Evolutionary conservation across 2,329 filamentous ascomycete species (phyloP), one percentile per base, ranked within the genome.

Genomic region (Aciculosporium take): DNA sequence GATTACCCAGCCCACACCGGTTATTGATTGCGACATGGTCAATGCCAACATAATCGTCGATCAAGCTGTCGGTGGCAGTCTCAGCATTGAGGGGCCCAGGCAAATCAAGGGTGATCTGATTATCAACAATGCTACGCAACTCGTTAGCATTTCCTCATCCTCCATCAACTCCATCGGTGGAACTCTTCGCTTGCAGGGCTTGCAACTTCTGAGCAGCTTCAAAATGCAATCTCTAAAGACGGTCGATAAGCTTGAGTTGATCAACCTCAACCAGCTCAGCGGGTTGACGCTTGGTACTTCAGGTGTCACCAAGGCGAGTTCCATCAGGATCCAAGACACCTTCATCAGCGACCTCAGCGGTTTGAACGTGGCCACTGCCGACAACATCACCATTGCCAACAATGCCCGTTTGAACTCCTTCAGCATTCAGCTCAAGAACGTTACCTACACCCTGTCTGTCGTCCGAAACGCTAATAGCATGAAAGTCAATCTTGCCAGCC

Each of bases 381-480:
- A 75, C 43, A 71, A 67, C 50, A 75, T 98, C 59, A 70, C 84
- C 61, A 81, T 98, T 64, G 81, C 84, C 74, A 94, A 94, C 79
- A 96, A 96, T 77, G 68, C 67, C 47, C 80, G 81, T 58, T 72
- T 98, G 53, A 76, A 74, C 57, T 70, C 69, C 46, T 84, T 93
- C 67, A 74, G 76, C 57, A 84, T 87, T 62, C 74, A 82, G 58
- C 72, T 96, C 45, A 72, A 72, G 60, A 89, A 84, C 66, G 74
- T 94, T 53, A 81, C 73, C 49, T 69, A 74, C 43, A 62, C 70
- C 36, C 67, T 95, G 40, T 78, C 73, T 55, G 78, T 98, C 58
- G 76, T 79, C 53, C 79, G 81, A 69, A 98, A 98, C 71, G 81
- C 81, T 56, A 66, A 74, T 50, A 69, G 77, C 49, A 73, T 94